phyloP scores from a whole-genome alignment of 148 eudicot genomes.

The Chenopodium quinoa region DNA sequence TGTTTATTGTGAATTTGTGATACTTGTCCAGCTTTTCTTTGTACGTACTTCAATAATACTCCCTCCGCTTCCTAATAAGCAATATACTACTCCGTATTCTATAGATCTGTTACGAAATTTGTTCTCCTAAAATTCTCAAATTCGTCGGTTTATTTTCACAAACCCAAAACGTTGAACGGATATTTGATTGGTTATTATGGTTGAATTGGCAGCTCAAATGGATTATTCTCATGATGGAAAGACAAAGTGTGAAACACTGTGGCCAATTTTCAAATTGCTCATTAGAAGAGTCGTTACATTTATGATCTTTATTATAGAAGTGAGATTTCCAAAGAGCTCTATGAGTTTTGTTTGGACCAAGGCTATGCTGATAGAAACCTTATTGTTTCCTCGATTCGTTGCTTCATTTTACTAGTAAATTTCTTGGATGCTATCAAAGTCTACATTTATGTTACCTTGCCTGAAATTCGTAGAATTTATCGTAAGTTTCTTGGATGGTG shows the following conservation, averaged over 20 bases:
- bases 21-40: too few relatives aligned
- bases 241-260: conserved; percentile 44
- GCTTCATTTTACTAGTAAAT: background rate
- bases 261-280: conserved; percentile 49
- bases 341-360: conserved; percentile 48
- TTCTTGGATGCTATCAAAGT: background rate
- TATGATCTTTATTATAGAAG: conserved; percentile 37
- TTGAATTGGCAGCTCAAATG: conserved; percentile 34
- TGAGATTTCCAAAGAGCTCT: conserved; percentile 41
- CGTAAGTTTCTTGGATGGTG: too few relatives aligned
- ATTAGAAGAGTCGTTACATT: conserved; percentile 41
- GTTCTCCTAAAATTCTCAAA: too few relatives aligned
- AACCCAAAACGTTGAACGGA: too few relatives aligned
- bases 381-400: conserved; percentile 6
- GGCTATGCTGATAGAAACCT: conserved; percentile 47
- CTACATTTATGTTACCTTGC: background rate
- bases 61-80: too few relatives aligned
- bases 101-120: too few relatives aligned
- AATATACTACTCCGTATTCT: too few relatives aligned
- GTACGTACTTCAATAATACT: too few relatives aligned
- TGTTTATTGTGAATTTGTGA: too few relatives aligned
- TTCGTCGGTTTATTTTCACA: too few relatives aligned
- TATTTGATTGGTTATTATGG: too few relatives aligned
- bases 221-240: conserved; percentile 41
- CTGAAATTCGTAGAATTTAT: background rate